A percentile compares a stretch with the other conserved stretches of the same genome.
Evolutionary conservation across 1,284 basidiomycete species (phyloP).

Genomic region (Sutorius eximius): DNA sequence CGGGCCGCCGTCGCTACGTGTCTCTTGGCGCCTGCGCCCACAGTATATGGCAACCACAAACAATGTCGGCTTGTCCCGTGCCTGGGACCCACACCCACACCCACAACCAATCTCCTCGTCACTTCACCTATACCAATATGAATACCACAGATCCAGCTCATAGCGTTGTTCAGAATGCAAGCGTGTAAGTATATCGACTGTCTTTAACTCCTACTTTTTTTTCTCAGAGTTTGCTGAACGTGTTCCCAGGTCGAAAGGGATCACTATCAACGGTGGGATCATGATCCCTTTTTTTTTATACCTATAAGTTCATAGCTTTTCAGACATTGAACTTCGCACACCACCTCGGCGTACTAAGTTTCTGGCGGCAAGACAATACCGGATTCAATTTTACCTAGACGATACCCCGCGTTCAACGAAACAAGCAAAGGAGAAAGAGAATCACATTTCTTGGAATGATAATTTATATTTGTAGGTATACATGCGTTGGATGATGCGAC

Average conservation of each 20-base stretch:
- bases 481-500: not conserved
- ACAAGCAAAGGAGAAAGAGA: slow-evolving; percentile 7
- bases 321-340: slow-evolving; percentile 18
- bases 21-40: slow-evolving; percentile 19
- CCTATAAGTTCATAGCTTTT: not conserved
- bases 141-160: not conserved
- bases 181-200: slow-evolving; percentile 8
- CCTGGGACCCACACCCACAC: slow-evolving; percentile 8
- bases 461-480: slow-evolving; percentile 22
- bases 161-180: not conserved
- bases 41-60: slow-evolving; percentile 19
- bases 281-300: not conserved
- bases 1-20: not conserved
- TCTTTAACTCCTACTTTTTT: not conserved
- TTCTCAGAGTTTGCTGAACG: not conserved
- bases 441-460: slow-evolving; percentile 14
- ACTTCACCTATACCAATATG: slow-evolving; percentile 1
- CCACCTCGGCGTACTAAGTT: not conserved
- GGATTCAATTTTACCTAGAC: slow-evolving; percentile 11
- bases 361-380: slow-evolving; percentile 12
- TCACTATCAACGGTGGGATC: slow-evolving; percentile 15
- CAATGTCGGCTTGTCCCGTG: slow-evolving; percentile 7
- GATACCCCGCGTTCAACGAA: slow-evolving; percentile 13
- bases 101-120: not conserved
- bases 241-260: slow-evolving; percentile 8